Conservation (phyloP, 2,329 filamentous ascomycete species). For the Geosmithia putterillii region DNA sequence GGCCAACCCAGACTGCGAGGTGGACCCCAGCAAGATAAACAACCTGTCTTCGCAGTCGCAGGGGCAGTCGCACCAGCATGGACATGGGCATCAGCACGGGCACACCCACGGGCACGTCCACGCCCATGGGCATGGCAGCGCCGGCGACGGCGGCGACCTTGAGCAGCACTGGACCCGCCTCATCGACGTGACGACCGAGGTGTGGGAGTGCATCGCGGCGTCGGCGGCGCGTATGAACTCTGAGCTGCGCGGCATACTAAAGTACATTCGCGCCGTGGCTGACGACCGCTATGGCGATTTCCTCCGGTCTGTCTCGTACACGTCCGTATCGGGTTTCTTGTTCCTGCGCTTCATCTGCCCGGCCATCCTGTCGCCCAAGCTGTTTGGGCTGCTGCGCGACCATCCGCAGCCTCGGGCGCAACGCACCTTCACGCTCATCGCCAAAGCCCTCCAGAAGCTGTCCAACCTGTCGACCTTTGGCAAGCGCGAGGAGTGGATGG, state of each 20-base stretch:
- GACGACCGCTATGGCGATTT: conserved; percentile 94
- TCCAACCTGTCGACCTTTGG: conserved; percentile 87
- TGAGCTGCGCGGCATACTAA: conserved; percentile 74
- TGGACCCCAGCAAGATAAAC: conserved; percentile 70
- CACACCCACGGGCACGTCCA: neutral
- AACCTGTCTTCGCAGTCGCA: conserved; percentile 14
- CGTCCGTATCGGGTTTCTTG: conserved; percentile 86
- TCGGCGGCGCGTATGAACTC: conserved; percentile 67
- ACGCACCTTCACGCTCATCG: conserved; percentile 80
- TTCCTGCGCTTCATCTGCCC: conserved; percentile 94
- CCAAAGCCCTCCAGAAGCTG: conserved; percentile 82
- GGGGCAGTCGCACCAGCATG: no score
- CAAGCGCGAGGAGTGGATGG: conserved; percentile 97
- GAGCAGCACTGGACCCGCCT: conserved; percentile 74
- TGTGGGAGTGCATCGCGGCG: conserved; percentile 72
- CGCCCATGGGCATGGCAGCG: neutral
- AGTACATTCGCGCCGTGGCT: conserved; percentile 83
- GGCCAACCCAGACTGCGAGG: conserved; percentile 83
- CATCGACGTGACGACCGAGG: conserved; percentile 62
- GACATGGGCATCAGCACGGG: conserved; percentile 28
- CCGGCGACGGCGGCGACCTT: conserved; percentile 46
- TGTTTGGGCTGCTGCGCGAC: conserved; percentile 76
- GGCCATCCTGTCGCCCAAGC: conserved; percentile 87
- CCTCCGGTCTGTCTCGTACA: conserved; percentile 78
- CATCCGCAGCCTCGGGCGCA: conserved; percentile 75